Evolutionary conservation across 2,329 filamentous ascomycete genomes (phyloP).

Genomic region (Aspergillus sp.): DNA sequence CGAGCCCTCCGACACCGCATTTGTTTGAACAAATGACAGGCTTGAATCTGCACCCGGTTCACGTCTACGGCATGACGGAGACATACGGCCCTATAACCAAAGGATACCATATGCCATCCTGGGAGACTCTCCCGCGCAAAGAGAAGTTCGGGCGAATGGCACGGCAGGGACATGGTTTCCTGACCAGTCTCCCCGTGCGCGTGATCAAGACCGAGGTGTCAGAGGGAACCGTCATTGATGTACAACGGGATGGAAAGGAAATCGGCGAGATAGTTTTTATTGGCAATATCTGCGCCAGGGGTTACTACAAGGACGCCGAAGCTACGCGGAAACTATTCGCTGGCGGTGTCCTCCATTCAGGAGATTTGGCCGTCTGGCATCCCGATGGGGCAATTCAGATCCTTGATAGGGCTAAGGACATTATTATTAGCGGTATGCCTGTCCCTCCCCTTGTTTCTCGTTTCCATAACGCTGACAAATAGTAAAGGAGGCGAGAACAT

Average conservation of each 20-base stretch:
- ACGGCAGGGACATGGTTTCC: constrained; percentile 86
- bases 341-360: constrained; percentile 83
- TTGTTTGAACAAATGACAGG: constrained; percentile 90
- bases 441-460: constrained; percentile 4
- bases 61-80: constrained; percentile 85
- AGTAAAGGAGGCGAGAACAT: constrained; percentile 87
- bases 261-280: constrained; percentile 83
- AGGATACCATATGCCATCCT: constrained; percentile 81
- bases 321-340: constrained; percentile 85
- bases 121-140: constrained; percentile 70
- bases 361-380: constrained; percentile 92
- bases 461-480: not conserved
- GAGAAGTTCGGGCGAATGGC: constrained; percentile 91
- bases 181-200: constrained; percentile 76
- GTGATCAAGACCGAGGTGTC: constrained; percentile 78
- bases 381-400: constrained; percentile 89
- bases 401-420: constrained; percentile 91
- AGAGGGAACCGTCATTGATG: constrained; percentile 65
- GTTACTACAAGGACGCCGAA: constrained; percentile 85
- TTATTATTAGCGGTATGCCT: constrained; percentile 83
- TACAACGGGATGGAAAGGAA: constrained; percentile 68
- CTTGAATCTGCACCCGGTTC: constrained; percentile 84
- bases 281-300: constrained; percentile 89
- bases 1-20: constrained; percentile 83
- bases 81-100: constrained; percentile 97